phyloP scores from a whole-genome alignment of 2,329 filamentous ascomycete species.

The Neocucurbitaria cava region DNA sequence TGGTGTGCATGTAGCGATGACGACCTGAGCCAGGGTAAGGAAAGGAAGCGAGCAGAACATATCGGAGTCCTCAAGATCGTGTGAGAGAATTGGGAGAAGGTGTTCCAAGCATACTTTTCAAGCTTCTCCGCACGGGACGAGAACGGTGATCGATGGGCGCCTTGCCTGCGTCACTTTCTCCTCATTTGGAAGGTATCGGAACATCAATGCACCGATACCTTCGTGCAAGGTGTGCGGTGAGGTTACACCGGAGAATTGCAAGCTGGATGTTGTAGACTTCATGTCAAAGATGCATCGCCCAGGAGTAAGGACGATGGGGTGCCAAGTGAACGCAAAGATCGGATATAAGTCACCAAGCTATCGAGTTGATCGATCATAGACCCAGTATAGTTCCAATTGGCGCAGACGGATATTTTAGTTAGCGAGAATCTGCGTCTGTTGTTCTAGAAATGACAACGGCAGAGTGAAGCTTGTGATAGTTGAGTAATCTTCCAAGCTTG shows the following conservation, averaged over 20 bases:
- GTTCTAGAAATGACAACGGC: neutral
- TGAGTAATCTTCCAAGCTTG: neutral
- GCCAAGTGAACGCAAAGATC: too few relatives aligned
- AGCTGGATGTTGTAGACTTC: too few relatives aligned
- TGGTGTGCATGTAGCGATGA: slow-evolving; percentile 13
- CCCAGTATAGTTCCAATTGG: too few relatives aligned
- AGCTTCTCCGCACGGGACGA: neutral
- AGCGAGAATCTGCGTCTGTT: too few relatives aligned
- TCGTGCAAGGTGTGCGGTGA: neutral
- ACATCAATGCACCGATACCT: neutral
- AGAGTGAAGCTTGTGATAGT: neutral
- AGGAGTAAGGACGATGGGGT: too few relatives aligned
- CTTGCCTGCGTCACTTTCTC: neutral
- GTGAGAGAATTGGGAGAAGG: neutral
- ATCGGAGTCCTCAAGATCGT: neutral
- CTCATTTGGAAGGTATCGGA: neutral
- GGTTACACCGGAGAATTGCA: neutral
- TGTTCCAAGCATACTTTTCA: neutral
- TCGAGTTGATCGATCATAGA: too few relatives aligned
- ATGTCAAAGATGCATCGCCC: too few relatives aligned
- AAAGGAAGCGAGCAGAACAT: slow-evolving; percentile 5
- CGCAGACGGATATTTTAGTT: too few relatives aligned
- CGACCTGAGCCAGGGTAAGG: neutral
- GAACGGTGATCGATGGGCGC: neutral
- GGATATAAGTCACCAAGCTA: too few relatives aligned